These are phyloP conservation scores for Jamesozyma jinghongensis DNA, from an alignment of 805 yeast genomes.

Conservation along the genomic window DNA sequence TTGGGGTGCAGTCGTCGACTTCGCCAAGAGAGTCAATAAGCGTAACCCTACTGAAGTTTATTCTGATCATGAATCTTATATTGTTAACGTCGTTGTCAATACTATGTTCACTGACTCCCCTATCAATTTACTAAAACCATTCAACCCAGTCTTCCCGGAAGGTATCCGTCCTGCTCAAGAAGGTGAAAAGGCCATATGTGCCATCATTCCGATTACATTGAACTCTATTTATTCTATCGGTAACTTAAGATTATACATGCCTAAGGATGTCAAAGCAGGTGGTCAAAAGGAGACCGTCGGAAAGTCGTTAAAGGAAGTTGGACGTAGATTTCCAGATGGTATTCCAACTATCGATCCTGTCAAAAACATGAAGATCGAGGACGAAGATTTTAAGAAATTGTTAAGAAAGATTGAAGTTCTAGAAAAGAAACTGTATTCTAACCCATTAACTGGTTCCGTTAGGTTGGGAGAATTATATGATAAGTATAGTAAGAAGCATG, in stretches of 20 bases:
- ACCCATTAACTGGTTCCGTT: conserved; percentile 57
- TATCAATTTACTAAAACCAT: conserved; percentile 66
- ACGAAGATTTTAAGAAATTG: conserved; percentile 62
- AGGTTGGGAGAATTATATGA: conserved; percentile 55
- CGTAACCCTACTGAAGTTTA: conserved; percentile 48
- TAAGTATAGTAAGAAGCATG: conserved; percentile 56
- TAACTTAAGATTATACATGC: conserved; percentile 71
- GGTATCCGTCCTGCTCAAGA: conserved; percentile 79
- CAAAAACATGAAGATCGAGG: conserved; percentile 85
- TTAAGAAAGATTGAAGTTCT: conserved; percentile 73
- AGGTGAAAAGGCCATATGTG: conserved; percentile 64
- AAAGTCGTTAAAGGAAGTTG: conserved; percentile 72
- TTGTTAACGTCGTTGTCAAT: conserved; percentile 75
- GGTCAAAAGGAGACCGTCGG: conserved; percentile 52
- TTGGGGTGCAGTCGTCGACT: conserved; percentile 89
- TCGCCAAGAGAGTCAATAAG: conserved; percentile 59
- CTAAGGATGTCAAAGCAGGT: conserved; percentile 58
- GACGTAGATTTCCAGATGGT: conserved; percentile 80
- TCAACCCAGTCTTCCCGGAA: conserved; percentile 69
- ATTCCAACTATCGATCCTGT: conserved; percentile 88
- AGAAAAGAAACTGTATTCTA: conserved; percentile 61
- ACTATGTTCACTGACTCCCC: conserved; percentile 78
- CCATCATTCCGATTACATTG: conserved; percentile 77
- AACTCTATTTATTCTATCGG: conserved; percentile 68
- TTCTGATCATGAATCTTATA: conserved; percentile 81